Evolutionary conservation across 176 grass and related monocot species (phyloP).

Genomic region (Pontederia paniculata): DNA sequence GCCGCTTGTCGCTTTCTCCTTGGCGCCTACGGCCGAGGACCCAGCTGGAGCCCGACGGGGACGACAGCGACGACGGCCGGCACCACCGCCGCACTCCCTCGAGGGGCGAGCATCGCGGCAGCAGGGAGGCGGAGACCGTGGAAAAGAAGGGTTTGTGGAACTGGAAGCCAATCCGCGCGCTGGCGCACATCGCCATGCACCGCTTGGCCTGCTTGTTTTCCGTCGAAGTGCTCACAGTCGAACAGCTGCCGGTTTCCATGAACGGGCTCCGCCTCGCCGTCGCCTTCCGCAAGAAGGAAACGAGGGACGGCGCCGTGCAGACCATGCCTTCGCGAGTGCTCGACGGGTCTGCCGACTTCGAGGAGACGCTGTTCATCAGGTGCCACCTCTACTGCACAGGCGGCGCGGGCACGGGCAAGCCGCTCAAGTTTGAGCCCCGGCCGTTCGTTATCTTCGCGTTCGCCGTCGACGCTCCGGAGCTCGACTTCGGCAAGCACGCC

Average conservation of each 20-base stretch:
- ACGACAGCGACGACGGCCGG: too few relatives aligned
- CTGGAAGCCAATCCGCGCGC: conserved; percentile 71
- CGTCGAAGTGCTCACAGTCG: conserved; percentile 38
- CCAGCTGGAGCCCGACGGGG: too few relatives aligned
- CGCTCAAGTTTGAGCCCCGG: conserved; percentile 49
- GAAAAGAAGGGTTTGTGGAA: conserved; percentile 21
- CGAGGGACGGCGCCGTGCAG: conserved; percentile 41
- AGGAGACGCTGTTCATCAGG: conserved; percentile 65
- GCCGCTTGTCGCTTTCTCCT: too few relatives aligned
- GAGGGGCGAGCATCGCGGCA: too few relatives aligned
- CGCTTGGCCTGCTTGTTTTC: conserved; percentile 63
- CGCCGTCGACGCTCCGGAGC: conserved; percentile 32
- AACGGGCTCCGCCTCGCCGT: conserved; percentile 61
- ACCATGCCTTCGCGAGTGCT: conserved; percentile 52
- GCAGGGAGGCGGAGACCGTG: not conserved
- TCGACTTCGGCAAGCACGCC: conserved; percentile 28
- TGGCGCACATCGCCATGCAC: conserved; percentile 58
- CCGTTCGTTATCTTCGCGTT: conserved; percentile 46
- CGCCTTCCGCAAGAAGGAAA: conserved; percentile 57
- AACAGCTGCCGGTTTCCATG: conserved; percentile 31
- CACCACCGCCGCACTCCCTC: too few relatives aligned
- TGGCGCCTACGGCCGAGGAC: too few relatives aligned
- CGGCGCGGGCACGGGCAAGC: conserved; percentile 50
- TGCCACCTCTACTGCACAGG: conserved; percentile 68
- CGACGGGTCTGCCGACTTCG: conserved; percentile 42